These are phyloP conservation scores for Podaxis pistillaris DNA, from an alignment of 768 basidiomycete genomes.

Conservation along the genomic window DNA sequence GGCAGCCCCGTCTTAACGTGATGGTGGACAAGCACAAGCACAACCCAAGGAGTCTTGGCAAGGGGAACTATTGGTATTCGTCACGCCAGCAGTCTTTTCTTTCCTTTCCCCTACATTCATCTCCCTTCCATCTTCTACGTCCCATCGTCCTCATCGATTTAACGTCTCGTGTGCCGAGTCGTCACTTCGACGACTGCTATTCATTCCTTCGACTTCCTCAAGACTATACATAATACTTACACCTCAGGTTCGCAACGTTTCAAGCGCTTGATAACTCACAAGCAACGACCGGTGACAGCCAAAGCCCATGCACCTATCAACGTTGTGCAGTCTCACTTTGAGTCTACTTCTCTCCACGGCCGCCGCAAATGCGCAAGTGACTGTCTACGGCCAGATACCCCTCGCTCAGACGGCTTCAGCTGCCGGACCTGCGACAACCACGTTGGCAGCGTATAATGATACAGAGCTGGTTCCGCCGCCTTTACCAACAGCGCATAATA, in stretches of 20 bases:
- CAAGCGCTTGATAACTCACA: background rate
- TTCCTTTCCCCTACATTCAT: background rate
- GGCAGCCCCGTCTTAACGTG: background rate
- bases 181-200: background rate
- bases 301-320: background rate
- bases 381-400: conserved; percentile 32
- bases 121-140: background rate
- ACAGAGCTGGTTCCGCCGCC: conserved; percentile 49
- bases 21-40: background rate
- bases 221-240: background rate
- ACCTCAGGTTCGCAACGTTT: background rate
- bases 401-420: conserved; percentile 22
- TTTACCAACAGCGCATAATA: conserved; percentile 42
- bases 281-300: background rate
- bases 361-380: conserved; percentile 20
- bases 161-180: background rate
- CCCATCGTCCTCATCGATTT: background rate
- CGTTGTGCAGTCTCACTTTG: background rate
- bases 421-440: conserved; percentile 16
- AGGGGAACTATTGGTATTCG: background rate
- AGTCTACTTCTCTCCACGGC: background rate
- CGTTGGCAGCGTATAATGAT: conserved; percentile 52
- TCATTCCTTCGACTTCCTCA: conserved; percentile 2
- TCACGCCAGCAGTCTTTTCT: background rate
- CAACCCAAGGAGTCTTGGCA: background rate